Evolutionary conservation across 768 basidiomycete genomes (phyloP), one percentile per base, ranked within the genome.

Genomic region (Lepiota subincarnata): DNA sequence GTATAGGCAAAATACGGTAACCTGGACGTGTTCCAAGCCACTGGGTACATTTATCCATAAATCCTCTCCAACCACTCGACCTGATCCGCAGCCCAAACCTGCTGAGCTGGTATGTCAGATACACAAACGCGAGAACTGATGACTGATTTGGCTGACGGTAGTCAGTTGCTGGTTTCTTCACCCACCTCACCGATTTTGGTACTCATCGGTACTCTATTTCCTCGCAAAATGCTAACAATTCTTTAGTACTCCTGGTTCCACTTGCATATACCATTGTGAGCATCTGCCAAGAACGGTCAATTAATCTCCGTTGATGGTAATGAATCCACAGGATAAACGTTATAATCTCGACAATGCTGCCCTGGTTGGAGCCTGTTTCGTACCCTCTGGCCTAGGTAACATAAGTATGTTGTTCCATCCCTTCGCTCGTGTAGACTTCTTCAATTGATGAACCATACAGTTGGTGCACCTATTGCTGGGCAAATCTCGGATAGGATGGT

Each of bases 401-500:
- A 73, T 82, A 51, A 65, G 83, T 83, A 41, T 36, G 81, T 70
- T 8, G 50, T 34, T 18, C 37, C 53, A 36, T 35, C 35, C 16
- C 28, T 36, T 40, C 53, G 11, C 10, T 7, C 11, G 5, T 8
- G 12, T 18, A 2, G 35, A 36, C 1, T 10, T 43, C 24, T 7
- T 11, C 7, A 4, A 11, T 53, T 14, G 40, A 16, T 39, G 14
- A 35, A 14, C 4, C 11, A 19, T 26, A 2, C 47, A 86, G 83
- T 80, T 38, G 84, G 85, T 1, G 80, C 83, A 3, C 78, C 80
- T 2, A 57, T 83, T 5, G 74, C 81, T 0, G 85, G 86, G 0
- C 70, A 70, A 14, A 53, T 85, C 0, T 86, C 86, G 0, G 86
- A 88, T 63, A 55, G 57, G 18, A 65, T 75, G 0, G 69, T 89